Evolutionary conservation across 768 basidiomycete species (phyloP), one percentile per base, ranked within the genome.

Genomic region (Amanita exitialis): DNA sequence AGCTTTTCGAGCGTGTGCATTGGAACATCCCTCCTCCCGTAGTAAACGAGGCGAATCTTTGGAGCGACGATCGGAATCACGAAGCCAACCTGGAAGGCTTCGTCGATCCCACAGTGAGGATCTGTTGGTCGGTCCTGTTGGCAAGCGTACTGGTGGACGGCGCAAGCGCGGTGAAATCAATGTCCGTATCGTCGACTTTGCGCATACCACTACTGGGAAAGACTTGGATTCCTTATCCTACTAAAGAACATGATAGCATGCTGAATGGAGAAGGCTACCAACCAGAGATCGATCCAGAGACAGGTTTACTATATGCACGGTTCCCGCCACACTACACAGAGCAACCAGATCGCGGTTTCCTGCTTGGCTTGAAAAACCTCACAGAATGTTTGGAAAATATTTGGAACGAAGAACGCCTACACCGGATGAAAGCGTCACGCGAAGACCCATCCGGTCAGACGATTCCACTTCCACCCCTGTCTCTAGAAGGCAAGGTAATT

Each of bases 121-220:
- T 61, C 66, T 90, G 23, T 74, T 89, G 41, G 64, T 77, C 15
- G 85, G 84, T 5, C 79, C 86, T 21, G 71, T 81, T 16, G 76
- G 75, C 1, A 80, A 81, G 63, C 79, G 83, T 38, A 75, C 77
- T 12, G 71, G 67, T 44, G 78, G 78, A n/a, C 79, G 79, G 48
- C 80, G 83, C 52, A 86, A 83, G 62, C 73, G 90, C 20, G 96
- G 96, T 28, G 95, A 96, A 63, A 79, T 98, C 53, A 91, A 90
- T 62, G 88, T 99, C 55, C 90, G 94, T 32, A 82, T 99, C 47
- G 96, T 99, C 50, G 96, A 99, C 67, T 99, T 99, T 68, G 96
- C 95, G 10, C 95, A 97, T 62, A 97, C 96, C 47, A 97, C 93
- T 7, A 97, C 94, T 1, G 96, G 96, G 10, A 76, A 76, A 20